Base-by-base conservation (phyloP, 2,329 filamentous ascomycete species). In the Fusarium piperis region DNA sequence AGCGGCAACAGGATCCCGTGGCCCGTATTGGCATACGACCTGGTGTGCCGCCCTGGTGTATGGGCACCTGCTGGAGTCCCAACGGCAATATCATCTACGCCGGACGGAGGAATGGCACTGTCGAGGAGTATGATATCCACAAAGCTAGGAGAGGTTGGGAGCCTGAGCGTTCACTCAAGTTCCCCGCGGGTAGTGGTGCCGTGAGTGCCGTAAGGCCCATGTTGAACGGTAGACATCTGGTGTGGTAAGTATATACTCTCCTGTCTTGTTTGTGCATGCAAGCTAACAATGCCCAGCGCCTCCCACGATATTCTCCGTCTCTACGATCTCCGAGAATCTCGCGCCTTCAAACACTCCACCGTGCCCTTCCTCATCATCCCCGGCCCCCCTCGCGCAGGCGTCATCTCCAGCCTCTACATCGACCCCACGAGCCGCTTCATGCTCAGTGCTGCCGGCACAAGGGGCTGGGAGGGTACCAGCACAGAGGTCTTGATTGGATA, bases 281-380 rank as follows among this genome's bases (percentile, higher is more conserved):
- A 18, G 26, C 48, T 65, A 56, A 61, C 38, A n/a, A 20, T 6
- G n/a, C 5, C 5, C 63, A 95, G 93, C 80, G 95, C 95, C 12
- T 97, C 93, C 0, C 92, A 97, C 78, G 95, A 98, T 78, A 98
- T 98, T 74, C 87, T 99, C 15, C 90, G 96, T 4, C 87, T 99
- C 0, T 99, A 98, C 79, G 96, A 99, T 78, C 85, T 98, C 18
- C 90, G 90, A 51, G 89, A 93, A 58, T 87, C 89, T 33, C 86
- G 88, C 26, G 83, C 86, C 1, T 85, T 87, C 39, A 93, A 91
- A 76, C 92, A 94, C 78, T 93, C 93, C 0, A 91, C 92, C 0
- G 94, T 97, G 0, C 96, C 96, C 0, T 99, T 98, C 81, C 87
- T 97, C n/a, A 98, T 99, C 73, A 92, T 99, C 26, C 96, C 96